Conservation (phyloP, 2,329 filamentous ascomycete species). For the Pyrenochaeta sp. region DNA sequence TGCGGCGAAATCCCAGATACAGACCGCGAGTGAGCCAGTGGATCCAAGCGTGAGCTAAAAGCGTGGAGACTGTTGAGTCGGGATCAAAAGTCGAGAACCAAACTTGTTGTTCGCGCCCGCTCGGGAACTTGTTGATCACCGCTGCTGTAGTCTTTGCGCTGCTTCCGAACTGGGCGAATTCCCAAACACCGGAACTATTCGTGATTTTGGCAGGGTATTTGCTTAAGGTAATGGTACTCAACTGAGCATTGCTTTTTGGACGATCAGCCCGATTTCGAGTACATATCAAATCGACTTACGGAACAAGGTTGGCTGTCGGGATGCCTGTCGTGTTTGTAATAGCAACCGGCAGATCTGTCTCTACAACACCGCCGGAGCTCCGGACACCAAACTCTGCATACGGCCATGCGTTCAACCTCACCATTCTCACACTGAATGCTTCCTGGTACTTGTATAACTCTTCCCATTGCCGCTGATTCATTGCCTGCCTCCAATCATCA, state of each 20-base stretch:
- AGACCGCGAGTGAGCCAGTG: constrained; percentile 67
- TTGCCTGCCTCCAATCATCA: constrained; percentile 55
- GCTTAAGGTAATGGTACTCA: constrained; percentile 50
- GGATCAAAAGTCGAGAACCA: constrained; percentile 64
- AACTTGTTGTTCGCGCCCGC: constrained; percentile 64
- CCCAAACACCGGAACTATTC: constrained; percentile 59
- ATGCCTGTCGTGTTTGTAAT: neutral
- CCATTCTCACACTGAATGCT: constrained; percentile 65
- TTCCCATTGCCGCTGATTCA: constrained; percentile 64
- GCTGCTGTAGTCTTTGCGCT: constrained; percentile 18
- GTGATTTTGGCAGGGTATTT: constrained; percentile 66
- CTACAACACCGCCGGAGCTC: neutral
- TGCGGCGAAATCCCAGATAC: constrained; percentile 62
- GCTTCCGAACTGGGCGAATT: constrained; percentile 62
- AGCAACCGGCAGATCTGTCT: neutral
- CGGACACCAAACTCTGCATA: constrained; percentile 52
- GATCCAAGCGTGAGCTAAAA: constrained; percentile 67
- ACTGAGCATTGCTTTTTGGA: constrained; percentile 12
- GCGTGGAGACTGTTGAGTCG: constrained; percentile 59
- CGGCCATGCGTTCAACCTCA: constrained; percentile 65
- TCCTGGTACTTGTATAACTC: constrained; percentile 64
- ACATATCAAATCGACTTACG: neutral
- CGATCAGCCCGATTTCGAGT: neutral
- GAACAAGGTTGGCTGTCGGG: neutral
- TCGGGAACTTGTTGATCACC: constrained; percentile 61